These are phyloP conservation scores for Lachancea waltii DNA, from an alignment of 805 yeast genomes.

Conservation along the genomic window DNA sequence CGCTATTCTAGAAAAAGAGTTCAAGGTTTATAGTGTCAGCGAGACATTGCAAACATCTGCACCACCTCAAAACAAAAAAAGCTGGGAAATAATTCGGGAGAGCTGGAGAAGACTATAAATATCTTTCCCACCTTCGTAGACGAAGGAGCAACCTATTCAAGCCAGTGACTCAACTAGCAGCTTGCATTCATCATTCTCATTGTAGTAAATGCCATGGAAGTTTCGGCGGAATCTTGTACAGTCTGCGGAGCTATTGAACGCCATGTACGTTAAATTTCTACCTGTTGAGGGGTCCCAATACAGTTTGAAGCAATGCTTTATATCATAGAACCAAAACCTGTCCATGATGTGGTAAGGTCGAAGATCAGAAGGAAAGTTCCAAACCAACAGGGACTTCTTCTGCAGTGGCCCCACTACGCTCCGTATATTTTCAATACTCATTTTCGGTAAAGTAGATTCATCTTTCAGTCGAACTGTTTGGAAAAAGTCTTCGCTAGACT, in stretches of 20 bases:
- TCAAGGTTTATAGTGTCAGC: constrained; percentile 14
- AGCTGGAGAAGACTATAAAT: constrained; percentile 54
- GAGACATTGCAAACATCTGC: constrained; percentile 17
- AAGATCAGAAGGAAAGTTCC: constrained; percentile 26
- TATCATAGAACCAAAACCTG: constrained; percentile 29
- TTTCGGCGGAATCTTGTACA: constrained; percentile 47
- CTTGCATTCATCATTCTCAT: constrained; percentile 15
- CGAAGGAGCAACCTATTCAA: too few relatives aligned
- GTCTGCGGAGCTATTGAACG: constrained; percentile 39
- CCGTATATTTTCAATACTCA: constrained; percentile 9
- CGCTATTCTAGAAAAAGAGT: constrained; percentile 50
- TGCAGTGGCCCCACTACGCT: constrained; percentile 14
- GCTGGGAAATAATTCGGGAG: constrained; percentile 56
- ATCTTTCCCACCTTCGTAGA: too few relatives aligned
- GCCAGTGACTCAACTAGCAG: constrained; percentile 12
- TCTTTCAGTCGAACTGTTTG: background rate
- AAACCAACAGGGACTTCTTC: constrained; percentile 21
- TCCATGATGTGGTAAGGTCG: constrained; percentile 15
- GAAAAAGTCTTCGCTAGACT: constrained; percentile 17
- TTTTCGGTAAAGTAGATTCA: background rate
- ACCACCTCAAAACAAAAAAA: constrained; percentile 20
- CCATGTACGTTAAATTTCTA: constrained; percentile 20
- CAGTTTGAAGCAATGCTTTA: constrained; percentile 24
- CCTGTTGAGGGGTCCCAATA: constrained; percentile 19
- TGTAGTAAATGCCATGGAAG: constrained; percentile 40